Conservation (phyloP, 768 basidiomycete species). For the Agrocybe praecox region DNA sequence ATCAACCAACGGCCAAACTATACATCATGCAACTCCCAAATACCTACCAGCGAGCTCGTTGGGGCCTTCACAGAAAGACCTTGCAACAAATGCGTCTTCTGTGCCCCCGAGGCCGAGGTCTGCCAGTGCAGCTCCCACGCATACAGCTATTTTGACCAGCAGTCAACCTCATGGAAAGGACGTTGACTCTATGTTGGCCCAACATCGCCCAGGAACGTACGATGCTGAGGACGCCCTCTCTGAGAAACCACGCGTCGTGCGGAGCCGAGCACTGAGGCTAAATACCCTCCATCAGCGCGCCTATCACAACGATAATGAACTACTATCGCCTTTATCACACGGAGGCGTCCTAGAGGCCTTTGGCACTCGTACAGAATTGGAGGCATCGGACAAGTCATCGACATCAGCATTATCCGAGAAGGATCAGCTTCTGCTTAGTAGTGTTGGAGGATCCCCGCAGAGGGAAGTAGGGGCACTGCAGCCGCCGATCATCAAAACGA, state of each 20-base stretch:
- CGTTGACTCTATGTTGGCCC: background rate
- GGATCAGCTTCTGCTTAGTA: background rate
- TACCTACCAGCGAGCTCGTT: background rate
- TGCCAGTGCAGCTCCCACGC: too few species aligned
- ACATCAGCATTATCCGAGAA: background rate
- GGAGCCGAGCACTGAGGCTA: conserved; percentile 13
- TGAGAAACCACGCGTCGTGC: conserved; percentile 9
- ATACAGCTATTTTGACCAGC: too few species aligned
- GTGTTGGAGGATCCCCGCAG: background rate
- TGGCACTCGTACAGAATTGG: background rate
- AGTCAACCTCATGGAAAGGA: background rate
- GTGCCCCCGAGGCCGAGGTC: too few species aligned
- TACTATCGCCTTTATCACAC: conserved; percentile 8
- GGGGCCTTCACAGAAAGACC: conserved; percentile 6
- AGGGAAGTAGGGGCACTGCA: background rate
- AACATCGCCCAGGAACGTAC: background rate
- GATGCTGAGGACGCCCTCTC: conserved; percentile 4
- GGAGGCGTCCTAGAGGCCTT: conserved; percentile 1
- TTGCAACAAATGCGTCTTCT: conserved; percentile 12
- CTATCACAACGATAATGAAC: conserved; percentile 17
- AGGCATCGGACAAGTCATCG: background rate
- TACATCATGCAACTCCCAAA: background rate
- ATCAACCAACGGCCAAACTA: background rate
- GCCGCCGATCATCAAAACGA: background rate
- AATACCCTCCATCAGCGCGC: conserved; percentile 19